phyloP scores from a whole-genome alignment of 495 filamentous ascomycete genomes.

The Penicillium paradoxum region DNA sequence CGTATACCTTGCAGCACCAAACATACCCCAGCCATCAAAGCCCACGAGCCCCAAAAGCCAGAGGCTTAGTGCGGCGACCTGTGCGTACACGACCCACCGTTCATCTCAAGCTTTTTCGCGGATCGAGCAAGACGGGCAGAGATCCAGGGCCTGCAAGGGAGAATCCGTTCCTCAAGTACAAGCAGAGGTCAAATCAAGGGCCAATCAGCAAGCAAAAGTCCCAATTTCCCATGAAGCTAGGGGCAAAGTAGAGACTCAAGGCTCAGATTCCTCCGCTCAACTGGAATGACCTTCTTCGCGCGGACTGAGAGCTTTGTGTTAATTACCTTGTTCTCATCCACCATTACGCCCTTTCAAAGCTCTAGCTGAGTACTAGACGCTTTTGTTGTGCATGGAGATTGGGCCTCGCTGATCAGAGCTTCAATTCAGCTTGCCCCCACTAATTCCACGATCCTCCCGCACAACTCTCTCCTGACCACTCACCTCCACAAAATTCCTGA shows the following conservation, averaged over 20 bases:
- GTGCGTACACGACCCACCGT: slow-evolving; percentile 5
- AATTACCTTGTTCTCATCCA: not conserved
- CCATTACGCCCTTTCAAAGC: slow-evolving; percentile 7
- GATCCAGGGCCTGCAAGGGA: not conserved
- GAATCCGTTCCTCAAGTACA: not conserved
- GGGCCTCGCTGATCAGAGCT: slow-evolving; percentile 4
- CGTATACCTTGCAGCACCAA: not conserved
- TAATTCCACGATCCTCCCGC: slow-evolving; percentile 1
- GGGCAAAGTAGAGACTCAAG: not conserved
- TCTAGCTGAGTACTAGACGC: not conserved
- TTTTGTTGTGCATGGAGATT: not conserved
- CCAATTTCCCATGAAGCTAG: not conserved
- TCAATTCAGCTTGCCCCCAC: slow-evolving; percentile 10
- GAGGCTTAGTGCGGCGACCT: slow-evolving; percentile 1
- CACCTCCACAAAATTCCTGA: not conserved
- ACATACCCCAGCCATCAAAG: not conserved
- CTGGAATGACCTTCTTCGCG: slow-evolving; percentile 25
- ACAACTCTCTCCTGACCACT: slow-evolving; percentile 9
- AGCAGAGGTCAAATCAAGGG: not conserved
- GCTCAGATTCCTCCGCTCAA: slow-evolving; percentile 14
- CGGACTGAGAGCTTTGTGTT: slow-evolving; percentile 12
- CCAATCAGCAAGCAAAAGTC: not conserved
- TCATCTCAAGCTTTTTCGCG: slow-evolving; percentile 1
- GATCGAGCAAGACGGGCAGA: not conserved
- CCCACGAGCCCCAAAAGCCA: not conserved